Evolutionary conservation across 139 green algal genomes (phyloP), one percentile per base, ranked within the genome.

Genomic region (Coelastrella sp.): DNA sequence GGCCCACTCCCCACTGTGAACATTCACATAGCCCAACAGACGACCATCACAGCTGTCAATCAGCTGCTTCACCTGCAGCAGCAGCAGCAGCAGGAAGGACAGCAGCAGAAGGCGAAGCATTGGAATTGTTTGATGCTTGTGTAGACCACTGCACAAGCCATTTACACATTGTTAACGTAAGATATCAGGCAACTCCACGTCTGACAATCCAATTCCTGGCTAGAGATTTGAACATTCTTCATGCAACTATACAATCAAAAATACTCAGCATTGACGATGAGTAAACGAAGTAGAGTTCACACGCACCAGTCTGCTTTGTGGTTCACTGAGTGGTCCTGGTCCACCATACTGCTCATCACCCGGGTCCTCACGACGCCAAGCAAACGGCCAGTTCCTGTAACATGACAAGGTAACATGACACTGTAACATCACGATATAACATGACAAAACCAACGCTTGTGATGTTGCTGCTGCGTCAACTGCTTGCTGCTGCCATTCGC

Each of bases 1-100:
- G 9, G 94, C 94, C 88, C 90, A 96, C 91, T 96, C 94, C 20
- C 94, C 94, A 59, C 86, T 92, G 87, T 96, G 94, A 60, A 96
- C 84, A 63, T 94, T 95, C 7, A 96, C 86, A 82, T 92, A 96
- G 24, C 90, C 92, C 68, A 75, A 84, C 89, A 90, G 59, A 58
- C 73, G 73, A 65, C 8, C 15, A 1, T 8, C 20, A 12, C 4
- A 11, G 6, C 0, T 20, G 22, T 91, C 87, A n/a, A 94, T 76
- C 20, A 92, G 78, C 65, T 89, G 85, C 74, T 84, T 90, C 56
- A 90, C n/a, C 74, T 84, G 78, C 49, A 76, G 17, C 68, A 25
- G 19, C 7, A 76, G 78, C 24, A 49, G 25, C 11, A 12, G 8
- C 78, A 35, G 14, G 15, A 83, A 20, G 19, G 8, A 49, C 78